Evolutionary conservation across 805 yeast species (phyloP), one percentile per base, ranked within the genome.

Genomic region (Candida glaebosa): DNA sequence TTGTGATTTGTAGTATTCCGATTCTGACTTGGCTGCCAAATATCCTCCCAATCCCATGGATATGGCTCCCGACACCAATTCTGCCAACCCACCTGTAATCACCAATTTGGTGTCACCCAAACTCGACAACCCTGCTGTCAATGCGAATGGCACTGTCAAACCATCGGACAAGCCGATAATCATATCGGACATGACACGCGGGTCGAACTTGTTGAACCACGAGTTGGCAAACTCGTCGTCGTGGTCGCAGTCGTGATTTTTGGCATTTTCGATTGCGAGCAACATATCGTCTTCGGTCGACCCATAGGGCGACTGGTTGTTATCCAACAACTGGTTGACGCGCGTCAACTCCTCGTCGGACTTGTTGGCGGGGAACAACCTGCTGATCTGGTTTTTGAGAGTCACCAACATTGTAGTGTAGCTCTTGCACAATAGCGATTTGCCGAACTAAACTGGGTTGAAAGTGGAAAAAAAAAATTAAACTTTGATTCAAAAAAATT

Each of bases 1-100:
- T 60, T 84, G 87, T 16, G 83, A 75, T 39, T 73, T 70, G 60
- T 84, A 85, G 61, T 80, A 85, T 58, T 85, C 91, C 18, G 74
- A 67, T 67, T 91, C 99, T 10, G 90, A 81, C 61, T 84, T 84
- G 33, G 99, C 99, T 22, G 98, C 99, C 42, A 91, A 72, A 62
- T 79, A 91, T 22, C 99, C 99, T 44, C 99, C 99, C 41, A 91
- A 78, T 6, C 99, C 98, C 99, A 91, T 91, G 20, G 96, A 85
- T 40, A 91, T 90, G 34, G 98, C 95, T 37, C 99, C 99, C 4
- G 96, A 86, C 3, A 91, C 95, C 51, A 91, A 78, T 69, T 91
- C 99, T 7, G 98, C 98, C 76, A 91, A 79, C 18, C 98, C 99
- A 73, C 98, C 99, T 19, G 98, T 89, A 46, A 91, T 89, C 39